Evolutionary conservation across 345 rosid species (phyloP), one percentile per base, ranked within the genome.

Genomic region (Sisymbrium irio): DNA sequence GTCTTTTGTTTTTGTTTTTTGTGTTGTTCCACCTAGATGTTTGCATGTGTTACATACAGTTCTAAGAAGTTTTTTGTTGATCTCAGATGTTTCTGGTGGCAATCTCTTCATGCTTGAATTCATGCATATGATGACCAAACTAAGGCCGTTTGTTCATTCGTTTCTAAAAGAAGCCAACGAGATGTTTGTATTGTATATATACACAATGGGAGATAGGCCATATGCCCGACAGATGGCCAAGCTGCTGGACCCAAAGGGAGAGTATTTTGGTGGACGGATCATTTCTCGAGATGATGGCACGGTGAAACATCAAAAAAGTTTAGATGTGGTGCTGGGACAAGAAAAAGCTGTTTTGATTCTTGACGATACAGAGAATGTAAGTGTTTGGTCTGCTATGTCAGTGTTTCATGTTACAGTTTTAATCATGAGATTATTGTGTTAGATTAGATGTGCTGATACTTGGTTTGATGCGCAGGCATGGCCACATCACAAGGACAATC

Each of bases 261-360:
- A 92, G 69, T 95, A 86, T 71, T 95, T 92, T 73, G 76, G 58
- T 28, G 77, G 71, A 33, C 83, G 85, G 69, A 88, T 92, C 12
- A 95, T 92, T 73, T 95, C 99, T 58, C 85, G 99, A 41, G 96
- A 92, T 61, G 99, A 92, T 79, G 97, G 98, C 55, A 88, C 97
- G 7, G 90, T 80, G 61, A 84, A 75, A 70, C 91, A 92, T 85
- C 93, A 89, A 68, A 95, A 95, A 77, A 89, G 91, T 74, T 87
- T 88, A 63, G 97, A 95, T 83, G 82, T 92, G 67, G 93, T 95
- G 62, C 82, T 88, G 39, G 99, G 97, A 22, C 84, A 90, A 81
- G 97, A 92, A 77, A 88, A 88, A 72, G 84, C 86, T 70, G 97
- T 95, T 55, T 75, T 92, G 72, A 95, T 95, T 67, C 92, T 95